Base-by-base conservation (phyloP, 345 rosid genomes). In the Populus deltoides region DNA sequence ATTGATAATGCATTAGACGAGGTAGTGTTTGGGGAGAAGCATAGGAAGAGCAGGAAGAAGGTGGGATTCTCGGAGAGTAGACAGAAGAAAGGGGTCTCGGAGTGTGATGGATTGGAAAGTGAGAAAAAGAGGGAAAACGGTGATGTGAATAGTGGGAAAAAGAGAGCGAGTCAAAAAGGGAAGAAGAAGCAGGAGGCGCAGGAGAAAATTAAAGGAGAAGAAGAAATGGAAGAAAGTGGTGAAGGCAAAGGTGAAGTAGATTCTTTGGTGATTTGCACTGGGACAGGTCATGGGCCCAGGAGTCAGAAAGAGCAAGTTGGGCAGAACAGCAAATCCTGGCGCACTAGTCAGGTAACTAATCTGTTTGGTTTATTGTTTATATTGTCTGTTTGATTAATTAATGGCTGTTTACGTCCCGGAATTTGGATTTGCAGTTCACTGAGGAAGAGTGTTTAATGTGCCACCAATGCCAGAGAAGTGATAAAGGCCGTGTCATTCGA, bases 401-500 rank as follows among this genome's bases (percentile, higher is more conserved):
- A 36, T n/a, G 18, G 17, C 17, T 12, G 35, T 68, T 76, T 55
- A 20, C 36, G 38, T 70, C 61, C 24, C 70, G 22, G 59, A 24
- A 7, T 62, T 55, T 53, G 66, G 36, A 39, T 31, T 24, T 77
- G 65, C 47, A 84, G 85, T 75, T 62, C 1, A 73, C 57, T 3
- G 75, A 24, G 41, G 83, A 77, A 11, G 24, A 68, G n/a, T 77
- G 85, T 7, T 35, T 36, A 55, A 90, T 79, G 88, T 91, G 95
- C 70, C 93, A 91, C 77, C 96, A 91, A 57, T 91, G 96, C 77
- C 86, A 91, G 78, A 72, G 90, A 65, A 88, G 79, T 67, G 92
- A 90, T 65, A 90, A 80, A 49, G 90, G 85, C 38, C 59, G 61
- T 33, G 89, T 87, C 78, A 90, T 85, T 66, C 66, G 87, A 33